Evolutionary conservation across 169 alveolate species (phyloP).

Genomic region (Cryptosporidium parvum): DNA sequence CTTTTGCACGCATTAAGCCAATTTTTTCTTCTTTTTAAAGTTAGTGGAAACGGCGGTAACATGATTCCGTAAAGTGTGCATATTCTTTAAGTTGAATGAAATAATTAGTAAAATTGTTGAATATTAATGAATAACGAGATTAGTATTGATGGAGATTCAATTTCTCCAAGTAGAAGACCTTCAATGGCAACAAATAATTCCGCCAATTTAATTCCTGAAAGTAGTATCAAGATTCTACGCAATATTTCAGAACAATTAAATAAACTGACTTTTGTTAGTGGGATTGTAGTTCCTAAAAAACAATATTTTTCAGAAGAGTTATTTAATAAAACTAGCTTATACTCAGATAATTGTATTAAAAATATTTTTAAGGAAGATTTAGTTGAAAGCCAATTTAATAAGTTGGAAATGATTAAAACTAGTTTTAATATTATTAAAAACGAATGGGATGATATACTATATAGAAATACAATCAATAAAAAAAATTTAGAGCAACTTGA

Average conservation of each 20-base stretch:
- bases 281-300: constrained; percentile 49
- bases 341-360: background rate
- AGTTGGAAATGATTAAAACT: constrained; percentile 10
- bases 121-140: background rate
- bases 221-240: background rate
- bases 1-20: constrained; percentile 19
- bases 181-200: background rate
- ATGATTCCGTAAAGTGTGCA: background rate
- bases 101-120: background rate
- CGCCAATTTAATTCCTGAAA: constrained; percentile 34
- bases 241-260: constrained; percentile 31
- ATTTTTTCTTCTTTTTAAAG: background rate
- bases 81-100: background rate
- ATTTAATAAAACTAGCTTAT: background rate
- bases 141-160: constrained; percentile 14
- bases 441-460: constrained; percentile 30
- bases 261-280: constrained; percentile 57
- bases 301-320: background rate
- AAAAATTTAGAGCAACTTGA: constrained; percentile 29
- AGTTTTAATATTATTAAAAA: background rate
- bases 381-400: background rate
- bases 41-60: constrained; percentile 14
- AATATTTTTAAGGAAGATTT: background rate
- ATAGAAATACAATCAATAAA: constrained; percentile 7
- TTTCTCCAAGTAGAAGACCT: constrained; percentile 1